Percentiles rank a stretch among this genome's conserved stretches.
Conservation (phyloP, 495 filamentous ascomycete species). For the Xylaria castorea region DNA sequence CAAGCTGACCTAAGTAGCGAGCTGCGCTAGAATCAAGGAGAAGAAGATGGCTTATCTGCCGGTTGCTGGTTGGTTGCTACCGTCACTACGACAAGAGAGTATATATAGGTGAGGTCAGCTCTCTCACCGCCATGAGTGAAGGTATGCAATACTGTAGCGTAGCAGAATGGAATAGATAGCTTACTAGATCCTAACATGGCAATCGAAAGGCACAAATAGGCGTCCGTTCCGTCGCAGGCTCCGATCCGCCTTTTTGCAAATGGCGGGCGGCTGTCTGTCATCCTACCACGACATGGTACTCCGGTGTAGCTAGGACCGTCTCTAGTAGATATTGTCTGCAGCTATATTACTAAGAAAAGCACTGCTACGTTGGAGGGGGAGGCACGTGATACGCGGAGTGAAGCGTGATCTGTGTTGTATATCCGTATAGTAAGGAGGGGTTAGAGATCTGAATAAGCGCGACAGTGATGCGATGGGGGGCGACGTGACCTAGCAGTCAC, state of each 20-base stretch:
- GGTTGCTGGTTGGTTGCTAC: constrained; percentile 18
- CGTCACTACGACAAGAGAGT: not conserved
- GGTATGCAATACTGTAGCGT: not conserved
- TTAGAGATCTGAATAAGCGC: constrained; percentile 19
- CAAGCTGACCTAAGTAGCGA: not conserved
- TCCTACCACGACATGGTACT: constrained; percentile 13
- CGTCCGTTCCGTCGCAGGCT: constrained; percentile 18
- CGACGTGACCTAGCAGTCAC: not conserved
- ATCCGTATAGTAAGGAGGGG: not conserved
- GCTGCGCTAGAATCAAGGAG: constrained; percentile 15
- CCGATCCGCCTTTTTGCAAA: constrained; percentile 12
- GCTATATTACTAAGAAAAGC: not conserved
- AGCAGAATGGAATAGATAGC: constrained; percentile 16
- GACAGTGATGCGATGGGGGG: not conserved
- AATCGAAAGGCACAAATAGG: constrained; percentile 23
- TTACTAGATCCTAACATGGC: constrained; percentile 5
- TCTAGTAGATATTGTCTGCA: not conserved
- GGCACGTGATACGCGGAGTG: constrained; percentile 22
- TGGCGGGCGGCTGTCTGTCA: constrained; percentile 11
- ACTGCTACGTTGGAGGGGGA: not conserved
- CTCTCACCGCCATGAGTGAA: constrained; percentile 29
- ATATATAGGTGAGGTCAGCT: constrained; percentile 19
- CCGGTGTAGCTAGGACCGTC: not conserved
- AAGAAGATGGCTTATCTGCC: not conserved
- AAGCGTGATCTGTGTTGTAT: constrained; percentile 1